A percentile compares a stretch with the other conserved stretches of the same genome.
phyloP scores from a whole-genome alignment of 2,329 filamentous ascomycete species.

The Fusarium virguliforme region DNA sequence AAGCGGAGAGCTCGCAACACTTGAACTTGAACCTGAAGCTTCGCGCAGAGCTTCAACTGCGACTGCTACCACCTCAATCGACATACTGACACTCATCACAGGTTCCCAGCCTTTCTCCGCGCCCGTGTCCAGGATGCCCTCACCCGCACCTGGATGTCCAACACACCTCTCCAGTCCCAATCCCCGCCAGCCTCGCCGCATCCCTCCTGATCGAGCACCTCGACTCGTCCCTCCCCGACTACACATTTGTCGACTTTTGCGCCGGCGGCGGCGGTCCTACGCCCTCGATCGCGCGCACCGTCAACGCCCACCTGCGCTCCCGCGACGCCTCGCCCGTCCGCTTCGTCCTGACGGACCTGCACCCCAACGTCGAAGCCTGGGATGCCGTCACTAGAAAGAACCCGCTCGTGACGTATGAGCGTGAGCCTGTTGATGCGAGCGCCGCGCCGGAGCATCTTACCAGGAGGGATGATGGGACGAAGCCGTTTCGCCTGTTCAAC shows the following conservation, averaged over 20 bases:
- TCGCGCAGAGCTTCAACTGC: neutral
- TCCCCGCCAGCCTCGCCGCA: constrained; percentile 75
- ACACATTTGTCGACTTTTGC: constrained; percentile 83
- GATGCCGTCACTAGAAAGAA: constrained; percentile 66
- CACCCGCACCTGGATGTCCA: constrained; percentile 74
- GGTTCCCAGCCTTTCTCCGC: constrained; percentile 78
- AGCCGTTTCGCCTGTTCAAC: constrained; percentile 80
- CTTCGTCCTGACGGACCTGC: constrained; percentile 78
- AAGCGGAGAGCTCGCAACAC: constrained; percentile 5
- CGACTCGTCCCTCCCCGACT: constrained; percentile 63
- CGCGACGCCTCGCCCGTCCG: constrained; percentile 57
- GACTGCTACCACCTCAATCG: neutral
- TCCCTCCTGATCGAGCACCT: constrained; percentile 69
- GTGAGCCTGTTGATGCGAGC: constrained; percentile 76
- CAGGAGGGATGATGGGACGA: constrained; percentile 57
- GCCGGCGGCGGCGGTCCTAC: constrained; percentile 82
- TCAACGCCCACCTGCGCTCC: constrained; percentile 66
- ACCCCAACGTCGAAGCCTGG: constrained; percentile 76
- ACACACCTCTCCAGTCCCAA: constrained; percentile 70
- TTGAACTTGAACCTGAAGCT: neutral
- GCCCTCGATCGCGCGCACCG: constrained; percentile 72
- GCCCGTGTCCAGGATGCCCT: constrained; percentile 76
- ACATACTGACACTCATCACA: constrained; percentile 52
- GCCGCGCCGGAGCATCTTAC: constrained; percentile 69
- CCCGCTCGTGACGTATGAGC: constrained; percentile 72